Evolutionary conservation across 108 stramenopile genomes (phyloP).

Genomic region (Nitzschia putrida): DNA sequence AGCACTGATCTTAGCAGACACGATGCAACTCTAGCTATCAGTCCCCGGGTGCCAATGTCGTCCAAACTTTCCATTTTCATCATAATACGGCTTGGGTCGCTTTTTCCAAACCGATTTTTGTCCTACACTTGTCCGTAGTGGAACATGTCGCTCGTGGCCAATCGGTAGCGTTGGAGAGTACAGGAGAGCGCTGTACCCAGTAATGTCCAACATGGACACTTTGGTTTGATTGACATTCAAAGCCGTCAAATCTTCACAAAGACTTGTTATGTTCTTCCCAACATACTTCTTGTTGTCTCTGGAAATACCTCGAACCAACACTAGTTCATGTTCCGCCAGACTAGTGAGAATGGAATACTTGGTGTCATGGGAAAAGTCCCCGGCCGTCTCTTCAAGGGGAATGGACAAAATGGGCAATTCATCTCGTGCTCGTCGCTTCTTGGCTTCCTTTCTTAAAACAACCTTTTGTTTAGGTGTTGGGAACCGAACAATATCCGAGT

Average conservation of each 20-base stretch:
- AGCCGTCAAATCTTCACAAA: conserved; percentile 35
- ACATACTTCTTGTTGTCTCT: conserved; percentile 23
- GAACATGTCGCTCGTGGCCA: conserved; percentile 38
- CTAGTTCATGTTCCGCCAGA: conserved; percentile 42
- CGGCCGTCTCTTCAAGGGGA: conserved; percentile 32
- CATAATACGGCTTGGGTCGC: conserved; percentile 37
- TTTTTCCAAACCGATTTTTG: conserved; percentile 42
- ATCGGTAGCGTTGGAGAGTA: conserved; percentile 33
- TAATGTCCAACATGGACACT: conserved; percentile 32
- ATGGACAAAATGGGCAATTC: conserved; percentile 31
- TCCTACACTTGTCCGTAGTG: conserved; percentile 47
- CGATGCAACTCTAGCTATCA: too few species aligned
- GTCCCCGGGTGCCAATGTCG: too few species aligned
- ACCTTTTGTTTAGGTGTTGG: conserved; percentile 43
- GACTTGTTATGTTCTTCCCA: conserved; percentile 10
- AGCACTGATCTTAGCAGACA: too few species aligned
- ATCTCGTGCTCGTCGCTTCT: conserved; percentile 42
- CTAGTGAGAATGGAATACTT: conserved; percentile 13
- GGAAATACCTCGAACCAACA: conserved; percentile 41
- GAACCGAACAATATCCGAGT: conserved; percentile 22
- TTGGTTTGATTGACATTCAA: conserved; percentile 12
- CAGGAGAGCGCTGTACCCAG: conserved; percentile 33
- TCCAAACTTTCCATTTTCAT: conserved; percentile 35
- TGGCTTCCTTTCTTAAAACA: conserved; percentile 44
- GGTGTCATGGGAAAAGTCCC: conserved; percentile 36